Evolutionary conservation across 208 protist species (phyloP).

Genomic region (Entamoeba invadens): DNA sequence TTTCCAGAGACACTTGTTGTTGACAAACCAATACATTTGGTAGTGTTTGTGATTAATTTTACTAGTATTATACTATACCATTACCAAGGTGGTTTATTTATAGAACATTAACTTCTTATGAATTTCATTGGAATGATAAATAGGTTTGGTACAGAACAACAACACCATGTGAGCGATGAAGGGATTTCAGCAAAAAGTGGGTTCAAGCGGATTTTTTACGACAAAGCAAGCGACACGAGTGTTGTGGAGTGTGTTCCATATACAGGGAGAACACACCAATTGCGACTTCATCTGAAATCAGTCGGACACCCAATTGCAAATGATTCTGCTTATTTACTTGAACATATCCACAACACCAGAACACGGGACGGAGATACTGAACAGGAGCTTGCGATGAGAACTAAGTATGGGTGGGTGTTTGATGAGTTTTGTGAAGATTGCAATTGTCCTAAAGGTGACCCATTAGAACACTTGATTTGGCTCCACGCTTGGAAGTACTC

Average conservation of each 20-base stretch:
- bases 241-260: neutral
- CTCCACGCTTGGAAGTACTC: neutral
- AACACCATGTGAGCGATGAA: neutral
- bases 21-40: too few relatives aligned
- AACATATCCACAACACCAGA: neutral
- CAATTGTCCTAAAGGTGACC: neutral
- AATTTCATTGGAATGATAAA: too few relatives aligned
- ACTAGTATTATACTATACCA: too few relatives aligned
- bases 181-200: neutral
- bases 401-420: neutral
- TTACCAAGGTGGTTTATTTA: too few relatives aligned
- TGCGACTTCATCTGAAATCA: neutral
- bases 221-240: neutral
- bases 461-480: neutral
- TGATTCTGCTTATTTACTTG: neutral
- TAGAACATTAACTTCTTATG: too few relatives aligned
- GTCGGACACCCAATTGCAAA: neutral
- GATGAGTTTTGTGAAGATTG: neutral
- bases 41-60: too few relatives aligned
- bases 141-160: neutral
- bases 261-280: neutral
- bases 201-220: neutral
- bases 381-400: neutral
- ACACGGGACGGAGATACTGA: neutral
- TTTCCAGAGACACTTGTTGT: neutral